These are phyloP conservation scores for Trichophyton benhamiae DNA, from an alignment of 2,329 filamentous ascomycete genomes.

Conservation along the genomic window DNA sequence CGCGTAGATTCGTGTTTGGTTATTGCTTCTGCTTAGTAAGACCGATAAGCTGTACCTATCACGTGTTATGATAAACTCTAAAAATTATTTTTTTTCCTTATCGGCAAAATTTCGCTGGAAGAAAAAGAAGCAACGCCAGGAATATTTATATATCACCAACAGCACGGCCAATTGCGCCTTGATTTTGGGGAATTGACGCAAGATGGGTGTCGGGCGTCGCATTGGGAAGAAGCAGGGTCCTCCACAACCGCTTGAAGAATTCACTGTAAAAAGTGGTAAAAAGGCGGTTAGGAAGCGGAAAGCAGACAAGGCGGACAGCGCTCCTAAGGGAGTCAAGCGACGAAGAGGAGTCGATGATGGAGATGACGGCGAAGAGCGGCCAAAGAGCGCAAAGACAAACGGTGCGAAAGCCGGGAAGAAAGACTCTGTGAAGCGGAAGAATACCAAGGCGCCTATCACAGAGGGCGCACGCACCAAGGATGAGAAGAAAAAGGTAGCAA, in stretches of 20 bases:
- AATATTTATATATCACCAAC: background rate
- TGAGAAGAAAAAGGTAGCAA: slow-evolving; percentile 28
- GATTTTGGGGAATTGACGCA: slow-evolving; percentile 18
- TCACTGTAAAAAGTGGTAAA: slow-evolving; percentile 45
- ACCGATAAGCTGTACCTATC: background rate
- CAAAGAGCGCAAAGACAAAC: slow-evolving; percentile 49
- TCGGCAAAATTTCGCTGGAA: background rate
- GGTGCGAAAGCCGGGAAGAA: slow-evolving; percentile 31
- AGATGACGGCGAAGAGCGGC: slow-evolving; percentile 39
- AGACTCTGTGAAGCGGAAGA: slow-evolving; percentile 28
- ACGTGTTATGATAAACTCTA: slow-evolving; percentile 3
- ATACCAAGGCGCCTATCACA: slow-evolving; percentile 14
- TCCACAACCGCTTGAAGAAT: slow-evolving; percentile 69
- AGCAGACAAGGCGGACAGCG: slow-evolving; percentile 51
- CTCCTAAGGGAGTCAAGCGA: slow-evolving; percentile 12
- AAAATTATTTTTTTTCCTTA: slow-evolving; percentile 4
- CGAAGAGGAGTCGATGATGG: slow-evolving; percentile 19
- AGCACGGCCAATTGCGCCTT: background rate
- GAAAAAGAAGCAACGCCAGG: background rate
- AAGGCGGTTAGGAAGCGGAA: slow-evolving; percentile 78
- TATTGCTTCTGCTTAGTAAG: background rate
- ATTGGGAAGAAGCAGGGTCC: slow-evolving; percentile 88
- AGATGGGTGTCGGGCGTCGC: slow-evolving; percentile 78
- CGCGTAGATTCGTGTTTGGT: background rate
- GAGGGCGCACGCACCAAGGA: background rate